Percentiles rank a stretch among this genome's conserved stretches.
These are phyloP conservation scores for Parastagonospora nodorum DNA, from an alignment of 2,329 filamentous ascomycete genomes.

Conservation along the genomic window DNA sequence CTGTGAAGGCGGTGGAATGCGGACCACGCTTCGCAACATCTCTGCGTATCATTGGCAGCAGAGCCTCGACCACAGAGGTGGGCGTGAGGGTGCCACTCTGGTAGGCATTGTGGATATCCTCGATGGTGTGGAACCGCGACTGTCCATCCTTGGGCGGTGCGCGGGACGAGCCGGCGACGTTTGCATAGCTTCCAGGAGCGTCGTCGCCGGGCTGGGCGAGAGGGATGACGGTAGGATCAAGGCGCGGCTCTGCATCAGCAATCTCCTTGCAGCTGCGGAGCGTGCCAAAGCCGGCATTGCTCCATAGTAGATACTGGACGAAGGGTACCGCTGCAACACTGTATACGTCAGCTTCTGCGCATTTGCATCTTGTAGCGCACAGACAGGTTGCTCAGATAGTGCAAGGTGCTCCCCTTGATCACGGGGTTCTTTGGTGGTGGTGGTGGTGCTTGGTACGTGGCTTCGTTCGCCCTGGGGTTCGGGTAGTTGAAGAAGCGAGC, in stretches of 20 bases:
- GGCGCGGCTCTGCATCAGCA: slow-evolving; percentile 58
- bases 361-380: not conserved
- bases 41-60: slow-evolving; percentile 72
- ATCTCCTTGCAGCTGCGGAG: slow-evolving; percentile 62
- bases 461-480: slow-evolving; percentile 32
- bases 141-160: slow-evolving; percentile 14
- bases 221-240: slow-evolving; percentile 63
- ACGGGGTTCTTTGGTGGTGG: slow-evolving; percentile 65
- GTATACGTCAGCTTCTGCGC: slow-evolving; percentile 13
- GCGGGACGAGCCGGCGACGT: slow-evolving; percentile 23
- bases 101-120: slow-evolving; percentile 80
- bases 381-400: slow-evolving; percentile 66
- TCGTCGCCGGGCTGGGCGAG: slow-evolving; percentile 28
- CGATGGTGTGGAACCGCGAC: slow-evolving; percentile 58
- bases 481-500: slow-evolving; percentile 44
- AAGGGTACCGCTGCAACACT: slow-evolving; percentile 66
- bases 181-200: slow-evolving; percentile 24
- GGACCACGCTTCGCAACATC: slow-evolving; percentile 59
- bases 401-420: slow-evolving; percentile 68
- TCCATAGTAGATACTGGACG: slow-evolving; percentile 70
- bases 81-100: slow-evolving; percentile 72
- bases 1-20: slow-evolving; percentile 76
- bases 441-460: slow-evolving; percentile 42
- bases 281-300: slow-evolving; percentile 68
- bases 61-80: slow-evolving; percentile 69